A percentile compares a stretch with the other conserved stretches of the same genome.
Evolutionary conservation across 2,329 filamentous ascomycete genomes (phyloP).

Genomic region (Mycosphaerella sp.): DNA sequence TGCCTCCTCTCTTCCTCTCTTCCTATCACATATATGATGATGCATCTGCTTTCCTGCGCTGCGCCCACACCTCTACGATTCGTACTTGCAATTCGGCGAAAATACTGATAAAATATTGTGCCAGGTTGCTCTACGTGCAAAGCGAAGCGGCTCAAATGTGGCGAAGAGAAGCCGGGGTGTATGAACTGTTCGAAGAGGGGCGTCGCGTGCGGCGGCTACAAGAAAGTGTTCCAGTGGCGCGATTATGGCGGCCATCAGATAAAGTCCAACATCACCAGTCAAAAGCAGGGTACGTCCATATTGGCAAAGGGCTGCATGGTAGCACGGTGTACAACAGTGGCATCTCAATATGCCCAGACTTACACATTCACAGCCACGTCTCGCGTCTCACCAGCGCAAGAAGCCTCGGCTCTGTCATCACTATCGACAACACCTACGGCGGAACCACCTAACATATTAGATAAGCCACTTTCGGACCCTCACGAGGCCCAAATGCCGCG

Average conservation of each 20-base stretch:
- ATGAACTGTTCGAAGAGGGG: conserved; percentile 47
- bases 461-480: neutral
- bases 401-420: neutral
- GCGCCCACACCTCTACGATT: neutral
- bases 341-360: conserved; percentile 4
- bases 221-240: conserved; percentile 70
- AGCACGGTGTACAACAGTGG: neutral
- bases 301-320: neutral
- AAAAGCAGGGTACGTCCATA: conserved; percentile 8
- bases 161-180: conserved; percentile 55
- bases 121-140: conserved; percentile 68
- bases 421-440: conserved; percentile 1
- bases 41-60: neutral
- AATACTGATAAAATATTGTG: conserved; percentile 22
- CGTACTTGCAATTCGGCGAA: conserved; percentile 2
- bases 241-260: conserved; percentile 45
- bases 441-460: conserved; percentile 2
- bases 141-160: conserved; percentile 65
- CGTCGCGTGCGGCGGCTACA: conserved; percentile 63
- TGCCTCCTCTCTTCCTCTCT: conserved; percentile 2
- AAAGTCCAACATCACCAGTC: conserved; percentile 38
- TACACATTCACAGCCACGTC: conserved; percentile 8
- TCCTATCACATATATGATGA: neutral
- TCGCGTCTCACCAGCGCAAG: conserved; percentile 1
- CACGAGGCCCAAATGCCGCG: neutral